Percentiles rank a stretch among this genome's conserved stretches.
Conservation (phyloP, 2,329 filamentous ascomycete genomes). For the Alternaria sp. region DNA sequence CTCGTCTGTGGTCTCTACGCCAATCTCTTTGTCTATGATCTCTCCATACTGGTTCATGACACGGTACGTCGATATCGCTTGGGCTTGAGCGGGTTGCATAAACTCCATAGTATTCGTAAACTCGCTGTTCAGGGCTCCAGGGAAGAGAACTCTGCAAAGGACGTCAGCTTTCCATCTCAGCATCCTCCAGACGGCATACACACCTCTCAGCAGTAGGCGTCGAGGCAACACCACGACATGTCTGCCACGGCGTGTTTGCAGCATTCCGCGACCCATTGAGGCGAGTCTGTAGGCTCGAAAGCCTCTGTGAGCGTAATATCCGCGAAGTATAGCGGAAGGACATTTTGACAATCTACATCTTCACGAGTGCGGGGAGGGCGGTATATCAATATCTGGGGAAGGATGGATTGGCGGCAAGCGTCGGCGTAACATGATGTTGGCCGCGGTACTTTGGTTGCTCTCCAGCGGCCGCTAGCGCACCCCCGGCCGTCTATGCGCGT, state of each 20-base stretch:
- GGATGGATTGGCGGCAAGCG: conserved; percentile 41
- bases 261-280: conserved; percentile 28
- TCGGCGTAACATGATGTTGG: conserved; percentile 30
- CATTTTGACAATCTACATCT: conserved; percentile 44
- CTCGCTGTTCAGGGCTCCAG: conserved; percentile 92
- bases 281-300: conserved; percentile 20
- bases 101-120: conserved; percentile 86
- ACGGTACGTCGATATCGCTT: conserved; percentile 89
- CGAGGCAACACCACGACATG: conserved; percentile 66
- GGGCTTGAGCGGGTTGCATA: conserved; percentile 70
- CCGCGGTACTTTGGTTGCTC: background rate
- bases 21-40: conserved; percentile 77
- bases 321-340: conserved; percentile 43
- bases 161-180: background rate
- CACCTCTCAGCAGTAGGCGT: conserved; percentile 68
- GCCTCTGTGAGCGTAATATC: conserved; percentile 30
- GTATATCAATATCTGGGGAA: conserved; percentile 37
- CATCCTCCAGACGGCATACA: conserved; percentile 27
- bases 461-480: conserved; percentile 17
- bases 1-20: conserved; percentile 69
- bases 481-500: conserved; percentile 30
- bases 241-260: conserved; percentile 37
- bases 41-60: conserved; percentile 88
- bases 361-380: conserved; percentile 15
- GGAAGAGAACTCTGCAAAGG: conserved; percentile 70